These are phyloP conservation scores for Eruca vesicaria DNA, from an alignment of 441 rosid species.

Conservation along the genomic window DNA sequence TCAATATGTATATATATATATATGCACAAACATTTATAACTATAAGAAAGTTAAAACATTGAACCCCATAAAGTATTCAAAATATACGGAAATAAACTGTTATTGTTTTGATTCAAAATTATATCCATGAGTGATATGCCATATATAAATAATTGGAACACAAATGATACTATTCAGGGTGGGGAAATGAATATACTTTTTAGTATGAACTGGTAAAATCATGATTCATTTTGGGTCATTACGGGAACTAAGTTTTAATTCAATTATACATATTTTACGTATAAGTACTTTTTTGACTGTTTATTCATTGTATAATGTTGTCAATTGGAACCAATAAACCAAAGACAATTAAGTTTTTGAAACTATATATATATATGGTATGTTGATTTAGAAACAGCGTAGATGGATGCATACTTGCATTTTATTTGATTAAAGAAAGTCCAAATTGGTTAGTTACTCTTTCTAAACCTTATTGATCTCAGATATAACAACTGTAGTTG, in stretches of 20 bases:
- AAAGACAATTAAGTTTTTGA: neutral
- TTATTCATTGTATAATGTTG: neutral
- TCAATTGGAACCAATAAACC: neutral
- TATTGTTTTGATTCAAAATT: too few relatives aligned
- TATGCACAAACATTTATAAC: neutral
- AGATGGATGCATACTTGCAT: neutral
- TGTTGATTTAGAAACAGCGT: neutral
- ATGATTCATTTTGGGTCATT: neutral
- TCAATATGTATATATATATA: neutral
- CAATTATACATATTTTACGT: neutral
- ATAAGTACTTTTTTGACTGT: neutral
- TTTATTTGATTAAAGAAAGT: neutral
- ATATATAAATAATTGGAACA: neutral
- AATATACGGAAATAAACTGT: too few relatives aligned
- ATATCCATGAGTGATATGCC: neutral
- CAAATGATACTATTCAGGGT: neutral
- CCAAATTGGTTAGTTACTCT: neutral
- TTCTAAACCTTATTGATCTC: neutral
- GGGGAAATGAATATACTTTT: neutral
- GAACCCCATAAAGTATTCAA: neutral
- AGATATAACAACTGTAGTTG: neutral
- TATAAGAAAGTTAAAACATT: neutral
- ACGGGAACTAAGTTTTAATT: neutral
- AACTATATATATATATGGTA: slow-evolving; percentile 5
- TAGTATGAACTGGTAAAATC: neutral